Conservation (phyloP, 768 basidiomycete species). For the Tricholoma furcatifolium region DNA sequence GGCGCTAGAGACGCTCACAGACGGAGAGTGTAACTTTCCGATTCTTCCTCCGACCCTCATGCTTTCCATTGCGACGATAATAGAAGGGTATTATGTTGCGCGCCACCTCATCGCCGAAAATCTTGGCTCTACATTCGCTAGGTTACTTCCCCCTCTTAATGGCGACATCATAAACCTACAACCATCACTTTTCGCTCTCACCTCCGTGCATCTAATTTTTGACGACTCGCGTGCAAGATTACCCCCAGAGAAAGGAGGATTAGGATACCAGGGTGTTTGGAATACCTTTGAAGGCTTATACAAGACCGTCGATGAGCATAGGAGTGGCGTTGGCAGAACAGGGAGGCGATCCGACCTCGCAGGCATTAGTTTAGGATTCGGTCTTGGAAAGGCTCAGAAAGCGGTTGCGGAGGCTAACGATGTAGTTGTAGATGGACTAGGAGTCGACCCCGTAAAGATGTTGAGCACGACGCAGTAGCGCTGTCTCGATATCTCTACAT, state of each 20-base stretch:
- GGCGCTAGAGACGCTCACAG: conserved; percentile 51
- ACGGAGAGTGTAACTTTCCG: conserved; percentile 57
- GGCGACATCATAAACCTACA: conserved; percentile 57
- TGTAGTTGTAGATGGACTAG: conserved; percentile 25
- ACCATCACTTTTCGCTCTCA: conserved; percentile 55
- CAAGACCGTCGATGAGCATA: conserved; percentile 52
- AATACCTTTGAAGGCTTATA: conserved; percentile 58
- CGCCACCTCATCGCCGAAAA: conserved; percentile 38
- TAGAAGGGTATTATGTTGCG: conserved; percentile 55
- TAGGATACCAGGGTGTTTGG: conserved; percentile 62
- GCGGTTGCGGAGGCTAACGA: conserved; percentile 25
- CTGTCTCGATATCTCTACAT: not conserved
- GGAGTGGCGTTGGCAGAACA: conserved; percentile 32
- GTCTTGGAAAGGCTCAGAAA: conserved; percentile 26
- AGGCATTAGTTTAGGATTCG: conserved; percentile 46
- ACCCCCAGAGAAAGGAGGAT: conserved; percentile 52
- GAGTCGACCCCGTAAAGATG: conserved; percentile 29
- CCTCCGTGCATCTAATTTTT: conserved; percentile 55
- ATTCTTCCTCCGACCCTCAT: conserved; percentile 59
- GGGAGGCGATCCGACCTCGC: conserved; percentile 40
- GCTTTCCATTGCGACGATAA: conserved; percentile 57
- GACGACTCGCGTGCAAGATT: conserved; percentile 66
- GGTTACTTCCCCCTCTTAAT: conserved; percentile 41
- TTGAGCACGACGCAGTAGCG: conserved; percentile 4
- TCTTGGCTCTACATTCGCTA: conserved; percentile 30